phyloP scores from a whole-genome alignment of 1,284 basidiomycete genomes.

The Inonotus hispidus region DNA sequence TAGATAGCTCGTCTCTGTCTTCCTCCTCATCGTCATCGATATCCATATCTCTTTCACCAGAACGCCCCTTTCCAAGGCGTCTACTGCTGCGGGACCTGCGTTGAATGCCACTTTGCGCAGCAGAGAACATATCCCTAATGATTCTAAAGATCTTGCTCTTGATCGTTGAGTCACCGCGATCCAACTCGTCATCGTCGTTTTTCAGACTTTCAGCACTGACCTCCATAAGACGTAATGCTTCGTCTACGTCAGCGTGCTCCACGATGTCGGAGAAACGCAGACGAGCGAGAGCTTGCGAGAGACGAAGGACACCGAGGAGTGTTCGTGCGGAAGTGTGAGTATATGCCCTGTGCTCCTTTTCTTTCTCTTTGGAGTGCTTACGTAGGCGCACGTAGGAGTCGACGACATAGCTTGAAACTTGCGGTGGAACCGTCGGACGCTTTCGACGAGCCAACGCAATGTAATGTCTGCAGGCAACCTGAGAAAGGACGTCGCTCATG shows the following conservation, averaged over 20 bases:
- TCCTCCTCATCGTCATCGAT: constrained; percentile 54
- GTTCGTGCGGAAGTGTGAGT: constrained; percentile 97
- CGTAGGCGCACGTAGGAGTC: constrained; percentile 94
- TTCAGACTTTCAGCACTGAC: constrained; percentile 89
- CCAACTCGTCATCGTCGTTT: constrained; percentile 66
- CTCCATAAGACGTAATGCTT: constrained; percentile 95
- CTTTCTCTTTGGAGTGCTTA: constrained; percentile 88
- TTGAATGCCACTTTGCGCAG: constrained; percentile 33
- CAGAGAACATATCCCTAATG: constrained; percentile 78
- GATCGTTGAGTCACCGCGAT: constrained; percentile 67
- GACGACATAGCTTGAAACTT: constrained; percentile 91
- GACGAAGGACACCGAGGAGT: constrained; percentile 88
- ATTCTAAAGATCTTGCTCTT: constrained; percentile 84
- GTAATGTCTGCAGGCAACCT: constrained; percentile 65
- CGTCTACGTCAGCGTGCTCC: constrained; percentile 87
- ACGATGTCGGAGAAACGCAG: constrained; percentile 82
- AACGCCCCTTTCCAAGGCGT: constrained; percentile 60
- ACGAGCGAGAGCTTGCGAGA: constrained; percentile 92
- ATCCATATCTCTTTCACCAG: constrained; percentile 63
- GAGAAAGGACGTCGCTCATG: background rate
- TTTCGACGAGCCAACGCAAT: constrained; percentile 90
- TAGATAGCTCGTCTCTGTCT: constrained; percentile 62
- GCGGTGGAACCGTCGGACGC: constrained; percentile 81
- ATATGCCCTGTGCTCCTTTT: constrained; percentile 83
- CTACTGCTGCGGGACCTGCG: constrained; percentile 35